Evolutionary conservation across 176 grass and related monocot species (phyloP), one percentile per base, ranked within the genome.

Genomic region (Oryza nivara): DNA sequence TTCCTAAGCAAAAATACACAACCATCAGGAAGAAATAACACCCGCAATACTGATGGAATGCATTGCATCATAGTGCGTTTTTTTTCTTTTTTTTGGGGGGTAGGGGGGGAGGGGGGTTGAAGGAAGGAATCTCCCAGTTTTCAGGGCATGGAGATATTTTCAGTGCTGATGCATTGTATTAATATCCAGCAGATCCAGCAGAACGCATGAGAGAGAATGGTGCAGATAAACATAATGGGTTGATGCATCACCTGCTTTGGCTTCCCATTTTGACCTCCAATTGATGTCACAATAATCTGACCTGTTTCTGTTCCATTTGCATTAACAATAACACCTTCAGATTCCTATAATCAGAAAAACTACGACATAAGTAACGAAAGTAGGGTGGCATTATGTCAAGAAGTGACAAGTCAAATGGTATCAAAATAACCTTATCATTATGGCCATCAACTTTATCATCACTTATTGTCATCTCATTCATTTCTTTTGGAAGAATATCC

Each of bases 401-500:
- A 77, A 71, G 12, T 9, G 15, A 90, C 68, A 6, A 13, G 12
- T 7, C 9, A 38, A 61, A 48, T 16, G 34, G 61, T 52, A 81
- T 34, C 10, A 10, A 73, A 80, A 85, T 76, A 97, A 98, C 97
- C 97, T 96, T 96, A 75, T 92, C 92, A 73, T 77, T 81, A 71
- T 30, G 83, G 15, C 83, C 78, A 65, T 88, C 86, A 77, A 85
- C 63, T 89, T 99, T 99, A 75, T 94, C 90, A 82, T 94, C 93
- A 68, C 79, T 91, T 61, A 99, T 96, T 73, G 88, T 92, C 97
- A 96, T 99, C 15, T 86, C 90, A 85, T 99, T 75, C 92, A 99
- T 74, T 86, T 94, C 93, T 68, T 94, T 94, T 81, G 88, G 97
- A 83, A 97, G 95, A 89, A 91, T 82, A 94, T 94, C 81, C 34